Evolutionary conservation across 192 early-diverging fungal genomes (phyloP).

Genomic region (Backusella sp.): DNA sequence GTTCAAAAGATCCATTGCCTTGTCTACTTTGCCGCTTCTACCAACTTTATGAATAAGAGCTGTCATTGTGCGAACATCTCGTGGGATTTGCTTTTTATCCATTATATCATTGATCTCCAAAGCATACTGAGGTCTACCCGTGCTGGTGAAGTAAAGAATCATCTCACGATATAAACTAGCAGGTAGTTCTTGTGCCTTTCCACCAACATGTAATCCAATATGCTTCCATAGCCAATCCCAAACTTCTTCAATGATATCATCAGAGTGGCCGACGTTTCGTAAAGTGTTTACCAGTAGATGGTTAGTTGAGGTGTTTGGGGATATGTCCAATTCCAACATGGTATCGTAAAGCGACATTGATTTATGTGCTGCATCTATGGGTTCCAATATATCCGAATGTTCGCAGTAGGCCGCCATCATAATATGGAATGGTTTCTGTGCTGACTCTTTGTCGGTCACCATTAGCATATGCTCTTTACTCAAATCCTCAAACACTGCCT

Average conservation of each 20-base stretch:
- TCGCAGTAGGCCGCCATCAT: slow-evolving; percentile 17
- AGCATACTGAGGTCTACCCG: slow-evolving; percentile 30
- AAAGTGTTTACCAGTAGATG: slow-evolving; percentile 28
- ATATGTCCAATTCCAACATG: slow-evolving; percentile 54
- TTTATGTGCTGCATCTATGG: slow-evolving; percentile 39
- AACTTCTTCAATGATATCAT: slow-evolving; percentile 18
- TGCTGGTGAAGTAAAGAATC: slow-evolving; percentile 29
- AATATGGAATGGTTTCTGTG: slow-evolving; percentile 20
- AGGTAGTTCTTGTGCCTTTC: slow-evolving; percentile 12
- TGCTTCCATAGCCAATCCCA: slow-evolving; percentile 37
- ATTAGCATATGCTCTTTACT: slow-evolving; percentile 1
- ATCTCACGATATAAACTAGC: slow-evolving; percentile 26
- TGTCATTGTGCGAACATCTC: slow-evolving; percentile 25
- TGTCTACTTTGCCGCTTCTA: slow-evolving; percentile 24
- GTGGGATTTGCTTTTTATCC: slow-evolving; percentile 19
- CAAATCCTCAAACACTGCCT: slow-evolving; percentile 27
- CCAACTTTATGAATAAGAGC: slow-evolving; percentile 36
- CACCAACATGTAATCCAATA: slow-evolving; percentile 23
- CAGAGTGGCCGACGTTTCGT: neutral
- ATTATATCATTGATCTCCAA: slow-evolving; percentile 37
- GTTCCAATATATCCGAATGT: slow-evolving; percentile 1
- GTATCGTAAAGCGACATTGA: slow-evolving; percentile 63
- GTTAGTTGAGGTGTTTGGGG: slow-evolving; percentile 49
- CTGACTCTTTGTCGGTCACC: slow-evolving; percentile 7
- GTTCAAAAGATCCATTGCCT: slow-evolving; percentile 32